Base-by-base conservation (phyloP, 2,329 filamentous ascomycete species). In the Claviceps pusilla region DNA sequence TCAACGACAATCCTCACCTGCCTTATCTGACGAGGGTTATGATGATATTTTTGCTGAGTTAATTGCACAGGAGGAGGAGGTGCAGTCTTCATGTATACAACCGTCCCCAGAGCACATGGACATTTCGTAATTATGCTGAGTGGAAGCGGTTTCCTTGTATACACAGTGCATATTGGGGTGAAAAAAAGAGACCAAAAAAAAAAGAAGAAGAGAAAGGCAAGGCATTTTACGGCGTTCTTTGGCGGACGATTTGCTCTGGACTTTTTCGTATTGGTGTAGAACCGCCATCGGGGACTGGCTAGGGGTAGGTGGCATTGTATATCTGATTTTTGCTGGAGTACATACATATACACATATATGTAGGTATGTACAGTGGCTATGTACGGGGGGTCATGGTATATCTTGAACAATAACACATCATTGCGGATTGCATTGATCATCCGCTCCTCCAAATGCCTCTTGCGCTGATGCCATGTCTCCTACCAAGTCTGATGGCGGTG, bases 381-480 rank as follows among this genome's bases (percentile, higher is more conserved):
- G 66, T 65, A 62, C 63, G 3, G 35, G 47, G 57, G 54, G 55
- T 53, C 57, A 19, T 57, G 53, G 55, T 48, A 24, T 55, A 60
- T 63, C 59, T 58, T 61, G 45, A 51, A 59, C 29, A 41, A 52
- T 50, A 42, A 56, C 33, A 56, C 47, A 66, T 71, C 71, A 84
- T 71, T 84, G 81, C 55, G 76, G 76, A 57, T 79, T 77, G 61
- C 81, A 84, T 31, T 77, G 73, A 61, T 84, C 81, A 59, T 84
- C 81, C 31, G 78, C 74, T 39, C 71, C 75, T 46, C 75, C 78
- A 55, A 84, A 73, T 7, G 77, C 79, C 59, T 91, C 87, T 64
- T 91, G 87, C 19, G 87, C 86, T 51, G 86, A 86, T 54, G 84
- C 83, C 80, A 95, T 86, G 65, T 95, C 89, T 54, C 90, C 91